phyloP scores from a whole-genome alignment of 2,329 filamentous ascomycete species.

The Capronia americana region DNA sequence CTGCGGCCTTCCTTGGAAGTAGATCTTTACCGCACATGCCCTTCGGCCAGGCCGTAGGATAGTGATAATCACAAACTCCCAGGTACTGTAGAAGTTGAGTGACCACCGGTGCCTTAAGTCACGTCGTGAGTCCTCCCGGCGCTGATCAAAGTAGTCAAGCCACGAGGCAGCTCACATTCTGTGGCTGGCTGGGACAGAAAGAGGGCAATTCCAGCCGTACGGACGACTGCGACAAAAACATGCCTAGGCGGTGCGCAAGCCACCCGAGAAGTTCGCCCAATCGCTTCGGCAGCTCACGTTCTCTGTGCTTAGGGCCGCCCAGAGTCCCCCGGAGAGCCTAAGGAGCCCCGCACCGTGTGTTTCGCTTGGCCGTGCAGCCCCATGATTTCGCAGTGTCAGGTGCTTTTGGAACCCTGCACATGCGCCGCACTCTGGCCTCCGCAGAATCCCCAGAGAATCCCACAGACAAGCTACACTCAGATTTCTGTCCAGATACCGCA shows the following conservation, averaged over 20 bases:
- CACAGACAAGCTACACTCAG: slow-evolving; percentile 9
- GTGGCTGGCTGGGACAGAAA: background rate
- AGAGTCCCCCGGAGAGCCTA: background rate
- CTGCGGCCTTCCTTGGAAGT: background rate
- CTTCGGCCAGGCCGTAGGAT: background rate
- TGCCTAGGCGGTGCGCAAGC: background rate
- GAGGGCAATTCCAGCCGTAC: too few relatives aligned
- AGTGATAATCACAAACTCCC: background rate
- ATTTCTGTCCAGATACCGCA: slow-evolving; percentile 5
- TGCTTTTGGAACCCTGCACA: background rate
- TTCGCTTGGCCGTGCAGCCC: slow-evolving; percentile 12
- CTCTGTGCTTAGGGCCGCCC: background rate
- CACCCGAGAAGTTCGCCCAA: background rate
- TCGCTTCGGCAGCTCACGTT: background rate
- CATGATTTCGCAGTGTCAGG: slow-evolving; percentile 9
- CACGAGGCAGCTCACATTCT: too few relatives aligned
- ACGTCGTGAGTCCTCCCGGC: background rate
- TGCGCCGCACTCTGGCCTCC: slow-evolving; percentile 6
- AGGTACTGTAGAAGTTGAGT: background rate
- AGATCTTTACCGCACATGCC: background rate
- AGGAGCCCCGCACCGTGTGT: slow-evolving; percentile 7
- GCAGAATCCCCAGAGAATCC: slow-evolving; percentile 20
- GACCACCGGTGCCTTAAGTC: background rate
- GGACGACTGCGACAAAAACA: background rate
- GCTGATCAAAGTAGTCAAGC: background rate